Conservation (phyloP, 176 grass and related monocot genomes). For the Oryza coarctata region DNA sequence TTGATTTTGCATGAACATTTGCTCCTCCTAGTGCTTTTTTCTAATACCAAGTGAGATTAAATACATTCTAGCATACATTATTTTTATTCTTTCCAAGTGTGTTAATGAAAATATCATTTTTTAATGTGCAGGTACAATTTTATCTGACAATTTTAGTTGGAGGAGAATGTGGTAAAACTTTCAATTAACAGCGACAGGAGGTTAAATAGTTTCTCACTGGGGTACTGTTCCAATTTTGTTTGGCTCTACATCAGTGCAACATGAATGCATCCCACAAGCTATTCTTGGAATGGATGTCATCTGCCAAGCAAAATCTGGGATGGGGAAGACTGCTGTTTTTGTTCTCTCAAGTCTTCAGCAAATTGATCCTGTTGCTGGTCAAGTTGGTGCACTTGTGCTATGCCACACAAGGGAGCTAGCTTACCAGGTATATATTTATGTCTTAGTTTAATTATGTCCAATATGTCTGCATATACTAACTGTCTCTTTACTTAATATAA, state of each 20-base stretch:
- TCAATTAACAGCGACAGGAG: slow-evolving; percentile 56
- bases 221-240: slow-evolving; percentile 64
- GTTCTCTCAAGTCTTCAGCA: slow-evolving; percentile 70
- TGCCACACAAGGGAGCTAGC: slow-evolving; percentile 78
- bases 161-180: slow-evolving; percentile 69
- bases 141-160: slow-evolving; percentile 61
- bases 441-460: neutral
- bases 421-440: slow-evolving; percentile 52
- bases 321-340: slow-evolving; percentile 74
- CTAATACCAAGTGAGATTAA: neutral
- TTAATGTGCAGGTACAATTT: slow-evolving; percentile 65
- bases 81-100: neutral
- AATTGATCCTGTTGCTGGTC: slow-evolving; percentile 63
- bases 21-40: neutral
- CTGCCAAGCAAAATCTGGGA: slow-evolving; percentile 76
- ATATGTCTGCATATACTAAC: neutral
- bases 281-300: slow-evolving; percentile 80
- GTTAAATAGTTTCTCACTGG: slow-evolving; percentile 58
- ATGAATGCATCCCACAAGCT: slow-evolving; percentile 80
- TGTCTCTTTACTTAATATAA: slow-evolving; percentile 1
- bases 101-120: slow-evolving; percentile 18
- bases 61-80: neutral
- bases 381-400: slow-evolving; percentile 70
- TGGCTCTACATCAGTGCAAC: slow-evolving; percentile 72
- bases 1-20: neutral